These are phyloP conservation scores for Alternaria solani DNA, from an alignment of 2,329 filamentous ascomycete genomes.

Conservation along the genomic window DNA sequence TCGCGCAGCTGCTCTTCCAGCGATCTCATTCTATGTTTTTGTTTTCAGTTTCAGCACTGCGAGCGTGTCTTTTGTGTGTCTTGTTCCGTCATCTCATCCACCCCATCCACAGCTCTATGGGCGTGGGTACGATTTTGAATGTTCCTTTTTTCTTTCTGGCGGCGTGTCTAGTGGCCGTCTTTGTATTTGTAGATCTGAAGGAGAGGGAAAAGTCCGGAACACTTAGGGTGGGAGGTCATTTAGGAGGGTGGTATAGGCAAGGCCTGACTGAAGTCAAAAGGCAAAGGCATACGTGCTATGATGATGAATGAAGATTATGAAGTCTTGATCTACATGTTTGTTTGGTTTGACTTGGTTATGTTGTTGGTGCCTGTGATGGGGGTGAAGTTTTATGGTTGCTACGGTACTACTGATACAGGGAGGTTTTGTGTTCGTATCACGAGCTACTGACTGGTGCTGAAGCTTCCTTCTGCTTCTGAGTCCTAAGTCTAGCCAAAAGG, in stretches of 20 bases:
- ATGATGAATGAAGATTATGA: constrained; percentile 14
- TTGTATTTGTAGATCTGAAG: constrained; percentile 20
- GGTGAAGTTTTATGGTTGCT: not conserved
- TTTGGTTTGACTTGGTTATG: not conserved
- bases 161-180: constrained; percentile 5
- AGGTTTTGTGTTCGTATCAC: too few relatives aligned
- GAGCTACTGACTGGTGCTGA: not conserved
- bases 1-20: not conserved
- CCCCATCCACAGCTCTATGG: constrained; percentile 16
- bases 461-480: too few relatives aligned
- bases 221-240: not conserved
- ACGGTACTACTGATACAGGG: not conserved
- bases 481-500: too few relatives aligned
- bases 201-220: constrained; percentile 4
- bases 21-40: not conserved
- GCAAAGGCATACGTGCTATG: constrained; percentile 10
- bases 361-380: not conserved
- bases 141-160: constrained; percentile 4
- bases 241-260: not conserved
- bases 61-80: constrained; percentile 2
- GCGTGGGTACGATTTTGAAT: constrained; percentile 10
- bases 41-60: constrained; percentile 9
- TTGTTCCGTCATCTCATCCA: not conserved
- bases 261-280: not conserved
- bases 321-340: not conserved